phyloP scores from a whole-genome alignment of 2,329 filamentous ascomycete species.

The Myotisia sp. region DNA sequence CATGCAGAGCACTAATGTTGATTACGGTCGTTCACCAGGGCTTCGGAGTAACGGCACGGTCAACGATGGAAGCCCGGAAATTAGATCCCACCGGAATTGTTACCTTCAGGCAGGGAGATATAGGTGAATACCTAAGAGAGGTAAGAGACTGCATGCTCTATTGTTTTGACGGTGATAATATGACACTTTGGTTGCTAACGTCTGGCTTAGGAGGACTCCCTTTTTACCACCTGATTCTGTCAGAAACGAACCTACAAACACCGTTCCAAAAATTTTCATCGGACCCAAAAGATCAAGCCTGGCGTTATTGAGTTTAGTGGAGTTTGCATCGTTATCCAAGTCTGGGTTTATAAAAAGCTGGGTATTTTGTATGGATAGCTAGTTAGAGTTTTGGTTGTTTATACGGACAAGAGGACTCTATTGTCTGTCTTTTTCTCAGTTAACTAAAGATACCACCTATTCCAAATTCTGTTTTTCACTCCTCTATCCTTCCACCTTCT shows the following conservation, averaged over 20 bases:
- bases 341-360: too few relatives aligned
- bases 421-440: too few relatives aligned
- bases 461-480: too few relatives aligned
- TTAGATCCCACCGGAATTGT: conserved; percentile 83
- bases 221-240: conserved; percentile 40
- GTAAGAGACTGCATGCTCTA: conserved; percentile 17
- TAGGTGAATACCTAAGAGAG: conserved; percentile 87
- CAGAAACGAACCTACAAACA: too few relatives aligned
- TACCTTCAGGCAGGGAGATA: conserved; percentile 82
- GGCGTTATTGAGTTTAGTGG: conserved; percentile 2
- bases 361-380: too few relatives aligned
- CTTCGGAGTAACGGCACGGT: conserved; percentile 82
- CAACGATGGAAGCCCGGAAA: conserved; percentile 66
- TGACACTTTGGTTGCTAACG: conserved; percentile 13
- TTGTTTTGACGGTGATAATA: not conserved
- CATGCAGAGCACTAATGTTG: too few relatives aligned
- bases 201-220: conserved; percentile 39
- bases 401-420: too few relatives aligned
- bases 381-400: too few relatives aligned
- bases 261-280: not conserved
- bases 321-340: conserved; percentile 1
- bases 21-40: conserved; percentile 39
- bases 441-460: too few relatives aligned
- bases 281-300: not conserved
- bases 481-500: too few relatives aligned